Evolutionary conservation across 495 filamentous ascomycete genomes (phyloP).

Genomic region (Clavariopsis aquatica): DNA sequence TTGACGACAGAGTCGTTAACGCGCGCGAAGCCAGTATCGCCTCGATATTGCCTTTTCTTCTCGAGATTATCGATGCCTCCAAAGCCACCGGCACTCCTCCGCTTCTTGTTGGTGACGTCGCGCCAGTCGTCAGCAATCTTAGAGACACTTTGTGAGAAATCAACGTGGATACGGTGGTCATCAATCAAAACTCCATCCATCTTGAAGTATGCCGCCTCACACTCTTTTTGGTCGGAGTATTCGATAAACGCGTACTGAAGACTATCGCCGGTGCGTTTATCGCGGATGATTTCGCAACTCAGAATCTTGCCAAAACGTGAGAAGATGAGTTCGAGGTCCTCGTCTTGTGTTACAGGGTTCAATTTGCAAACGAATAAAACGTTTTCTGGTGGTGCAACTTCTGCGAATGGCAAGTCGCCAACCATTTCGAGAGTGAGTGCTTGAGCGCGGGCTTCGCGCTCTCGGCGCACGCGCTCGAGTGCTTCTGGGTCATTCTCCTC

Average conservation of each 20-base stretch:
- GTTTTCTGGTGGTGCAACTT: conserved; percentile 97
- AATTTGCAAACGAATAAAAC: conserved; percentile 98
- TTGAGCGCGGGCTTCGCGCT: conserved; percentile 91
- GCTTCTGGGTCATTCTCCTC: conserved; percentile 76
- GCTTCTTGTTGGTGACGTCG: conserved; percentile 80
- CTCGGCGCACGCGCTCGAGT: conserved; percentile 76
- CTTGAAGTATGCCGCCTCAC: conserved; percentile 96
- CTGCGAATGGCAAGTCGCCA: conserved; percentile 94
- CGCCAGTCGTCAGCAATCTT: conserved; percentile 91
- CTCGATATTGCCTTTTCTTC: conserved; percentile 86
- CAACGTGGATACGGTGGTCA: conserved; percentile 96
- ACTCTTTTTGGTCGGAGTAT: conserved; percentile 87
- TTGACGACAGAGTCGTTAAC: conserved; percentile 48
- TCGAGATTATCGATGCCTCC: conserved; percentile 85
- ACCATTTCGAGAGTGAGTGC: conserved; percentile 97
- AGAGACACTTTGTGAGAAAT: conserved; percentile 95
- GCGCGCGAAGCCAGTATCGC: conserved; percentile 47
- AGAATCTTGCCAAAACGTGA: conserved; percentile 94
- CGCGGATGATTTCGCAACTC: conserved; percentile 94
- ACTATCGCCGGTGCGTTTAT: conserved; percentile 90
- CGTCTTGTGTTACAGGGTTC: conserved; percentile 93
- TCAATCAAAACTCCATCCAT: conserved; percentile 97
- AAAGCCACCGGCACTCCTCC: conserved; percentile 76
- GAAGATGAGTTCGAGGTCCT: conserved; percentile 93
- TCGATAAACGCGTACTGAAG: conserved; percentile 98